phyloP scores from a whole-genome alignment of 768 basidiomycete genomes.

The Mycena capillaripes region DNA sequence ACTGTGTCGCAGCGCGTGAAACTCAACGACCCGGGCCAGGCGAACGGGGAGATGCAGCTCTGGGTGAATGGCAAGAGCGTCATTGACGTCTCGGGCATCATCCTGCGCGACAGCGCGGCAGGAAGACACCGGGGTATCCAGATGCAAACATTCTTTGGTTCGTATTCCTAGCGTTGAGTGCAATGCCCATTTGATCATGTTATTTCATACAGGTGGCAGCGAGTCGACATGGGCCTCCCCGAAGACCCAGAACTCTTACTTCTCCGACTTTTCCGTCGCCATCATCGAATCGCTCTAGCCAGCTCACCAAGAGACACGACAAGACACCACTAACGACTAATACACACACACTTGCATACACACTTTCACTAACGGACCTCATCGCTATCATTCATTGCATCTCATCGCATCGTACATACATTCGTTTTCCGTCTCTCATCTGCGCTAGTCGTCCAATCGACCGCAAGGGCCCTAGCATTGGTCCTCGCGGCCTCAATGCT shows the following conservation, averaged over 20 bases:
- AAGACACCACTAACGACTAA: slow-evolving; percentile 26
- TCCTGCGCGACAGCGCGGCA: slow-evolving; percentile 61
- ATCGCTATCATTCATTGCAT: slow-evolving; percentile 4
- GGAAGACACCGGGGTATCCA: slow-evolving; percentile 76
- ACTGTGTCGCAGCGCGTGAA: slow-evolving; percentile 78
- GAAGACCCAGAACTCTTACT: slow-evolving; percentile 71
- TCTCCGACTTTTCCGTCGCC: slow-evolving; percentile 79
- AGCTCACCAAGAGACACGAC: background rate
- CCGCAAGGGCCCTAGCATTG: slow-evolving; percentile 12
- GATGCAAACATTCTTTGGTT: slow-evolving; percentile 44
- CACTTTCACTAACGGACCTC: slow-evolving; percentile 18
- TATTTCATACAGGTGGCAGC: slow-evolving; percentile 45
- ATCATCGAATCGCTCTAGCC: slow-evolving; percentile 63
- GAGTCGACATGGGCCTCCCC: slow-evolving; percentile 68
- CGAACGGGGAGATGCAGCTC: slow-evolving; percentile 81
- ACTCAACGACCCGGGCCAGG: slow-evolving; percentile 78
- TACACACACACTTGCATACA: slow-evolving; percentile 18
- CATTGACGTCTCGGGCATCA: slow-evolving; percentile 68
- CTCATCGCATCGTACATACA: background rate
- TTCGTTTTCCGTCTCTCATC: background rate
- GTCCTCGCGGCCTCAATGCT: background rate
- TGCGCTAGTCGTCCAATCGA: slow-evolving; percentile 13
- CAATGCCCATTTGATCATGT: slow-evolving; percentile 5
- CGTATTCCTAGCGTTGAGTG: slow-evolving; percentile 2
- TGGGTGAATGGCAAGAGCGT: slow-evolving; percentile 77